These are phyloP conservation scores for Cyclanthera cordifolia DNA, from an alignment of 306 rosid genomes.

Conservation along the genomic window DNA sequence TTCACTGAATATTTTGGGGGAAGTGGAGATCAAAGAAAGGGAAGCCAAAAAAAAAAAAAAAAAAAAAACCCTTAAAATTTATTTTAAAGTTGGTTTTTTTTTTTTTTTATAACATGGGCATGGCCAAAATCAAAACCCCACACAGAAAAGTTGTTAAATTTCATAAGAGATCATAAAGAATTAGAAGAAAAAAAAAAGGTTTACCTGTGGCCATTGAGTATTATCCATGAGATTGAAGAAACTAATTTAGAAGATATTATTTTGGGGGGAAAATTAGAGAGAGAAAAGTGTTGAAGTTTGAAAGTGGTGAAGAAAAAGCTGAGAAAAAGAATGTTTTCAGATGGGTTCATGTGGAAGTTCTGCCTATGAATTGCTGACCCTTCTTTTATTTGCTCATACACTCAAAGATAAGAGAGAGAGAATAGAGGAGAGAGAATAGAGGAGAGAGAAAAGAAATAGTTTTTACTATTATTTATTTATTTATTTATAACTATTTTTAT, in stretches of 20 bases:
- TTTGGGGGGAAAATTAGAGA: conserved; percentile 18
- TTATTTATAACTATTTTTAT: conserved; percentile 2
- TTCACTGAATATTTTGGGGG: conserved; percentile 8
- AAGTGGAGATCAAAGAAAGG: neutral
- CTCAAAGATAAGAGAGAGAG: conserved; percentile 8
- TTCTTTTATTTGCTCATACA: conserved; percentile 20
- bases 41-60: neutral
- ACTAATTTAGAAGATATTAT: neutral
- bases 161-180: neutral
- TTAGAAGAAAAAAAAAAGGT: neutral
- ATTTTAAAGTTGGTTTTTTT: neutral
- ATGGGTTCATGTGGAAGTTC: conserved; percentile 26
- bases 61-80: neutral
- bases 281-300: conserved; percentile 9
- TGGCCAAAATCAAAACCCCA: neutral
- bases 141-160: neutral
- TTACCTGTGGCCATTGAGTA: conserved; percentile 79
- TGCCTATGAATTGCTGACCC: conserved; percentile 19
- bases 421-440: too few species aligned
- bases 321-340: conserved; percentile 23
- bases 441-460: neutral
- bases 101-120: neutral
- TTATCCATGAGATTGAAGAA: conserved; percentile 50
- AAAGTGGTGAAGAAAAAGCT: conserved; percentile 17
- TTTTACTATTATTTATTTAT: neutral